These are phyloP conservation scores for Hyaloscypha hepaticicola DNA, from an alignment of 495 filamentous ascomycete genomes.

Conservation along the genomic window DNA sequence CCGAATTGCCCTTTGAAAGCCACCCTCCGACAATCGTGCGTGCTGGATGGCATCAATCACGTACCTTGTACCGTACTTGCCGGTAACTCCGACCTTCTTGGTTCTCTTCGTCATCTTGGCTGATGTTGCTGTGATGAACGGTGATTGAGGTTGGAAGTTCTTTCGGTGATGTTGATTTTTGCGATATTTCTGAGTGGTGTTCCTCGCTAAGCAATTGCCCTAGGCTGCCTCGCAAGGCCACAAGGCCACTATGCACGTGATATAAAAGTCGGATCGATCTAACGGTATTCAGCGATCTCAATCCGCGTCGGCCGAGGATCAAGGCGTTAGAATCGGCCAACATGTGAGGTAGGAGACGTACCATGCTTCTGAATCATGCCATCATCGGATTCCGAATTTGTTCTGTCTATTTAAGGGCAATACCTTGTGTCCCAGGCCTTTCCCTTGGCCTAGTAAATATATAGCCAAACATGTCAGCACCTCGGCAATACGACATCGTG, in stretches of 20 bases:
- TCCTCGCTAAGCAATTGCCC: slow-evolving; percentile 15
- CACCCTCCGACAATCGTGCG: neutral
- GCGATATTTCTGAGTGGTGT: slow-evolving; percentile 19
- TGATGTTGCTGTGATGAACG: slow-evolving; percentile 32
- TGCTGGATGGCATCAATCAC: slow-evolving; percentile 28
- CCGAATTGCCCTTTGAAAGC: slow-evolving; percentile 1
- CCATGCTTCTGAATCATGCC: neutral
- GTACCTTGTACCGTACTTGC: slow-evolving; percentile 59
- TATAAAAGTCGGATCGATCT: neutral
- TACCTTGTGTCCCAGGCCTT: neutral
- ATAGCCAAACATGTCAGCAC: slow-evolving; percentile 20
- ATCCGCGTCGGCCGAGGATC: neutral
- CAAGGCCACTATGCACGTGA: neutral
- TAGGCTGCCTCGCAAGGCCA: slow-evolving; percentile 3
- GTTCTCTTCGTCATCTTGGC: slow-evolving; percentile 94
- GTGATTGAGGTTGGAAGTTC: slow-evolving; percentile 28
- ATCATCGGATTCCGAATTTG: neutral
- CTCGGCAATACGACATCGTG: slow-evolving; percentile 76
- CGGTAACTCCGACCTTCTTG: slow-evolving; percentile 92
- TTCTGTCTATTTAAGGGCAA: neutral
- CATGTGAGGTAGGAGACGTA: neutral
- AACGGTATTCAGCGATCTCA: neutral
- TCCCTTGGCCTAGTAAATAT: neutral
- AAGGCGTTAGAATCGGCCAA: neutral
- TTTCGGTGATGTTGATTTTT: slow-evolving; percentile 21